Base-by-base conservation (phyloP, 345 rosid genomes). In the Stellera chamaejasme region DNA sequence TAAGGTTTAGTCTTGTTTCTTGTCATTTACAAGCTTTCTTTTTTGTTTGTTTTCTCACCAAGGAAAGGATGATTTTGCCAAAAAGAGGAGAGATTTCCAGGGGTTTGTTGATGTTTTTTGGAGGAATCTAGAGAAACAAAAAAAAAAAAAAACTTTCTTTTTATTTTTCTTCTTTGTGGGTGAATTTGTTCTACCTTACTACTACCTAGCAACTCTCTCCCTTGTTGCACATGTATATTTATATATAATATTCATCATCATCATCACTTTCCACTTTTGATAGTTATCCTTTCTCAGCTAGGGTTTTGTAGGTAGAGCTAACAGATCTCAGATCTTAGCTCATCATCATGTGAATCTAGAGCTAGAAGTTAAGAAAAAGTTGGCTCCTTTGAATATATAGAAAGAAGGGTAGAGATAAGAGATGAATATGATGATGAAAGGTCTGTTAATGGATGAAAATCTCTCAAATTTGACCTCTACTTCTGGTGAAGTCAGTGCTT, bases 391-490 rank as follows among this genome's bases (percentile, higher is more conserved):
- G 39, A 32, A 32, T 32, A 32, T 32, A 32, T 32, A 32, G 39
- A 32, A 8, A 32, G 9, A 32, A 32, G 39, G 39, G 39, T 3
- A 32, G 39, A 32, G 39, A 32, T 32, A 32, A 23, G 48, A 56
- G 10, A 63, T 32, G 39, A 32, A 32, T 32, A 32, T 32, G 68
- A 72, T 63, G 72, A 63, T 68, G 68, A 71, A 60, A 65, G 64
- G 70, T 52, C 47, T 58, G 63, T 52, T 60, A 55, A 57, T 58
- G 70, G 85, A 79, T 49, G 86, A 85, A 60, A 79, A 72, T 48
- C 66, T 82, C 72, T 81, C 96, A 11, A 82, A 81, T 76, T 71
- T 88, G 63, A 82, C 85, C 67, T 78, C 80, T 59, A 79, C 90
- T 59, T 78, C 87, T 55, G 82, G 89, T 49, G 89, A 84, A 67